A percentile compares a stretch with the other conserved stretches of the same genome.
Conservation (phyloP, 1,139 yeast genomes). For the Saccharomyces hybrid region DNA sequence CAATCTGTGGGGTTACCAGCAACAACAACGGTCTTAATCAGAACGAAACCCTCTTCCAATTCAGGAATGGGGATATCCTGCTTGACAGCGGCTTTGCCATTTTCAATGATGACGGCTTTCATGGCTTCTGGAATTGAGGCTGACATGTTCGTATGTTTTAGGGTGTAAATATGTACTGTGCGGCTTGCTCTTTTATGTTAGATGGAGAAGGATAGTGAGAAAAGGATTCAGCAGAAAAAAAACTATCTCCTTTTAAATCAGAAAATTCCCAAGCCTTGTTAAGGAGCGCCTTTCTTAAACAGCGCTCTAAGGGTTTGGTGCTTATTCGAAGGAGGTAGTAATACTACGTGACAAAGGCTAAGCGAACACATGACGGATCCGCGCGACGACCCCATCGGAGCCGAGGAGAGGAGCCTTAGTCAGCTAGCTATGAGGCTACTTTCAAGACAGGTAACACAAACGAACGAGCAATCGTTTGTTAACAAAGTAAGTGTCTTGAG, state of each 20-base stretch:
- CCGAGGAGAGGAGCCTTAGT: no score
- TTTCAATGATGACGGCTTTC: slow-evolving; percentile 32
- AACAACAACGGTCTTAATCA: slow-evolving; percentile 49
- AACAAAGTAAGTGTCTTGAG: no score
- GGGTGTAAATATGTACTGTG: no score
- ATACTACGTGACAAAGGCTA: no score
- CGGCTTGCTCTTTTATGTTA: no score
- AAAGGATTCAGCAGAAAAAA: background rate
- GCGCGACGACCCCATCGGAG: no score
- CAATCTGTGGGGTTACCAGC: slow-evolving; percentile 75
- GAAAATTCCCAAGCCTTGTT: background rate
- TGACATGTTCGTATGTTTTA: background rate
- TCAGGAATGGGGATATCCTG: slow-evolving; percentile 35
- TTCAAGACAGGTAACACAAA: no score
- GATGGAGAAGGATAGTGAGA: background rate
- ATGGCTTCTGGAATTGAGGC: slow-evolving; percentile 22
- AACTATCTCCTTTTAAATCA: background rate
- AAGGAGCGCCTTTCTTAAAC: background rate
- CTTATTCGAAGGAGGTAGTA: no score
- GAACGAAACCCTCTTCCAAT: slow-evolving; percentile 37
- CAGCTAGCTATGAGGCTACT: no score
- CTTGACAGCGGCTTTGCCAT: slow-evolving; percentile 23
- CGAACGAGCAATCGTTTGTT: no score
- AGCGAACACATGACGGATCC: no score
- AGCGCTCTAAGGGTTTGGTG: no score